These are phyloP conservation scores for Coniochaeta sp. DNA, from an alignment of 2,329 filamentous ascomycete genomes.

Conservation along the genomic window DNA sequence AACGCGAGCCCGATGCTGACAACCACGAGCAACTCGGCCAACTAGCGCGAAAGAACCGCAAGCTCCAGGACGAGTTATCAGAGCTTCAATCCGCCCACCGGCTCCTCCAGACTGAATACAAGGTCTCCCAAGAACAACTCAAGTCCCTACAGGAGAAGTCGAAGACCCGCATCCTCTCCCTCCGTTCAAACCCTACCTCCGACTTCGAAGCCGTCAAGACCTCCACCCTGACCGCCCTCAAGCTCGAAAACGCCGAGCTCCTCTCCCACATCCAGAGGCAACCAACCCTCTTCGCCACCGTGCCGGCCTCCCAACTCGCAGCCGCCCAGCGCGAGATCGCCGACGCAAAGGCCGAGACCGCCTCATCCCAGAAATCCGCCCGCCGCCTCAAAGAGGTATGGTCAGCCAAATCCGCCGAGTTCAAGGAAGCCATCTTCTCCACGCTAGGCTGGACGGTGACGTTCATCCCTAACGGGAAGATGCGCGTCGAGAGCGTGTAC, in stretches of 20 bases:
- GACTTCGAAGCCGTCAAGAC: constrained; percentile 80
- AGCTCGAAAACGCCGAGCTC: constrained; percentile 78
- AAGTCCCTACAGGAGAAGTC: constrained; percentile 57
- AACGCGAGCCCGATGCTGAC: constrained; percentile 52
- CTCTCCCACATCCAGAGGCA: constrained; percentile 59
- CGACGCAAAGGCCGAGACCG: constrained; percentile 61
- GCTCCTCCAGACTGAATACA: constrained; percentile 68
- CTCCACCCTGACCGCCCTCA: constrained; percentile 67
- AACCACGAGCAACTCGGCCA: constrained; percentile 70
- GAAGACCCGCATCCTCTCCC: constrained; percentile 74
- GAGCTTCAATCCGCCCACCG: constrained; percentile 62
- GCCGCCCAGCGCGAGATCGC: constrained; percentile 69
- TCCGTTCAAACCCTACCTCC: constrained; percentile 88
- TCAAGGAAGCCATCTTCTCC: constrained; percentile 88
- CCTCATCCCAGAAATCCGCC: constrained; percentile 74
- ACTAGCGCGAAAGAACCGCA: constrained; percentile 79
- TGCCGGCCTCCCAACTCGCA: constrained; percentile 71
- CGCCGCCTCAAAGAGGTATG: constrained; percentile 88
- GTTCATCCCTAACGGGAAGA: constrained; percentile 95
- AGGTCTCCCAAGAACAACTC: constrained; percentile 67
- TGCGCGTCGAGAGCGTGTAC: constrained; percentile 82
- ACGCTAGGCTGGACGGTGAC: constrained; percentile 92
- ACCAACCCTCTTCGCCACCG: constrained; percentile 45
- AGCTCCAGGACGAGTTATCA: constrained; percentile 70
- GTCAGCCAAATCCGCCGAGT: constrained; percentile 84